Evolutionary conservation across 129 eudicot species (phyloP).

Genomic region (Ambrosia artemisiifolia): DNA sequence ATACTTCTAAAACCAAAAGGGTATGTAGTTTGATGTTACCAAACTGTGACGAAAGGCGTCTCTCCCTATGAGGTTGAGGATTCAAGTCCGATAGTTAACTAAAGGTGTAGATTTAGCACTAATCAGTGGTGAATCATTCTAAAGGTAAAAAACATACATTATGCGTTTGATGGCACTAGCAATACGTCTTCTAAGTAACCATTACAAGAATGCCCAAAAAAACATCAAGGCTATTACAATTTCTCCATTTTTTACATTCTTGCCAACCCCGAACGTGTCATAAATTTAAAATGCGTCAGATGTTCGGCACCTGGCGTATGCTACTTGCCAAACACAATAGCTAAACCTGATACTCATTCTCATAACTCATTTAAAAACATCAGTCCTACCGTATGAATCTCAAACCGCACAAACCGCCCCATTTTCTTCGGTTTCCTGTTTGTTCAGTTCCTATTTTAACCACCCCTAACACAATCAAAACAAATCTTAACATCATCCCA

Average conservation of each 20-base stretch:
- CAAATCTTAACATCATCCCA: background rate
- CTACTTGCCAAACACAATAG: background rate
- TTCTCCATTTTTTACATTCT: slow-evolving; percentile 1
- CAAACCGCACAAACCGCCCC: no score
- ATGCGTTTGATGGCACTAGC: background rate
- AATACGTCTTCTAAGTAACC: background rate
- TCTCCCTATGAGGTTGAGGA: no score
- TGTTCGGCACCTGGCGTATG: background rate
- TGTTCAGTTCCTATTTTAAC: background rate
- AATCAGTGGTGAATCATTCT: no score
- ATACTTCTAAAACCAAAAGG: background rate
- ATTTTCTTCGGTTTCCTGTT: background rate
- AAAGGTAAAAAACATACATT: no score
- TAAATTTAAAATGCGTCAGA: background rate
- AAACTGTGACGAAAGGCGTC: no score
- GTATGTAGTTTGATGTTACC: no score
- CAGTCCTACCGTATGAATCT: no score
- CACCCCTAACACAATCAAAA: background rate
- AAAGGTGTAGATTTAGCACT: no score
- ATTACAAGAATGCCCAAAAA: background rate
- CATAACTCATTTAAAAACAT: no score
- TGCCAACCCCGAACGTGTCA: background rate
- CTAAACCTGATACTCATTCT: background rate
- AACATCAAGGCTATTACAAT: background rate
- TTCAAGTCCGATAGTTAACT: no score